A percentile compares a stretch with the other conserved stretches of the same genome.
phyloP scores from a whole-genome alignment of 163 green algal genomes.

The Scenedesmus sp. region DNA sequence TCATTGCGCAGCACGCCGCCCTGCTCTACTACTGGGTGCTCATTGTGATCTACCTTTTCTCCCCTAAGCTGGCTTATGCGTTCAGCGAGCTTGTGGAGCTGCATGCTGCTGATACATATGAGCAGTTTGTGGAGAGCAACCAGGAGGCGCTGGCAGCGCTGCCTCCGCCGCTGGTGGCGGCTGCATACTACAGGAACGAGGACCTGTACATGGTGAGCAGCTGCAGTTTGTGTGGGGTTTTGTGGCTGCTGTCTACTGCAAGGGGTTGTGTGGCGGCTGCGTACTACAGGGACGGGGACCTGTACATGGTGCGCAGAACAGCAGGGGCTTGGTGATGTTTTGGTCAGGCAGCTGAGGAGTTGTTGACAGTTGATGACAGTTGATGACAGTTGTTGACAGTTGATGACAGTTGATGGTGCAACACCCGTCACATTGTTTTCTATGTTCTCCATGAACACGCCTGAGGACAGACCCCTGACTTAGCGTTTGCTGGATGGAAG shows the following conservation, averaged over 20 bases:
- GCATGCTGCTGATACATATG: conserved; percentile 70
- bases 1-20: conserved; percentile 93
- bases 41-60: conserved; percentile 84
- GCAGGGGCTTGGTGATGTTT: no score
- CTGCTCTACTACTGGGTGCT: conserved; percentile 94
- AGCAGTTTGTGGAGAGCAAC: conserved; percentile 68
- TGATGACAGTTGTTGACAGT: no score
- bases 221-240: not conserved
- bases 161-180: conserved; percentile 87
- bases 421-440: no score
- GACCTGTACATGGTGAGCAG: conserved; percentile 71
- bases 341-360: no score
- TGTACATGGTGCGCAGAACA: conserved; percentile 66
- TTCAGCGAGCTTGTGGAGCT: conserved; percentile 93
- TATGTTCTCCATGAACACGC: no score
- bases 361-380: no score
- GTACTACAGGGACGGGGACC: conserved; percentile 79
- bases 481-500: no score
- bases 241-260: not conserved
- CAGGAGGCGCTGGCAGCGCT: conserved; percentile 81
- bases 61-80: conserved; percentile 89
- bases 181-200: conserved; percentile 91
- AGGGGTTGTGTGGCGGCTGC: not conserved
- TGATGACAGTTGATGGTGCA: no score
- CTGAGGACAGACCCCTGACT: no score